Evolutionary conservation across 139 green algal species (phyloP), one percentile per base, ranked within the genome.

Genomic region (Chlorella sp.): DNA sequence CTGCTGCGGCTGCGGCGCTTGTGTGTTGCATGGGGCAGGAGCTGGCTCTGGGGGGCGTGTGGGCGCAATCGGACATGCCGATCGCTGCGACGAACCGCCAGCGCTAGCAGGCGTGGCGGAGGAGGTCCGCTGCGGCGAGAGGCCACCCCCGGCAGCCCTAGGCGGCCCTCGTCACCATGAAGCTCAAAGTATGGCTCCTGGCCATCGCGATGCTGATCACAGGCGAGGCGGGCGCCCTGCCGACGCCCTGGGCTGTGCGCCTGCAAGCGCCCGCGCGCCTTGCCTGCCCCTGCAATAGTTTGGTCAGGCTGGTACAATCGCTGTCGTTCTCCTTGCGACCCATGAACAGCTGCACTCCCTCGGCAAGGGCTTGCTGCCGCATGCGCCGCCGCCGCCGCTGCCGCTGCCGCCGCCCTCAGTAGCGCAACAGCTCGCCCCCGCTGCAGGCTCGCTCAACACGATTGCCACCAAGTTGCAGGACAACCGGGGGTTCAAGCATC

Each of bases 381-480:
- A 76, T n/a, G 16, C 20, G 75, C 60, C 41, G 34, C 76, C 34
- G 16, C 67, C 67, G 32, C 13, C 32, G 34, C 67, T 26, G 67
- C 67, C 28, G 26, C 36, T 26, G 34, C 32, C 30, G 13, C 17
- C 7, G 30, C 30, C 17, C 13, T 67, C n/a, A n/a, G 25, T 51
- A 75, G 6, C 60, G 60, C 26, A 7, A 9, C 60, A 18, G 51
- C 32, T 23, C 7, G 44, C 44, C 25, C 38, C 25, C 4, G 0
- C 16, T 4, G 72, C 80, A 88, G 95, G 95, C 21, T 92, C 88
- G 12, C 90, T 98, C 60, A 98, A 97, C 87, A 98, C 95, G 1
- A 94, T 98, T 1, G 88, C 89, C 36, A 96, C 90, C 6, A 98
- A 98, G 76, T 93, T 94, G 28, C 94, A 97, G 89, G 95, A 98